Conservation (phyloP, 164 flowering plant genomes). For the Dillenia suffruticosa region DNA sequence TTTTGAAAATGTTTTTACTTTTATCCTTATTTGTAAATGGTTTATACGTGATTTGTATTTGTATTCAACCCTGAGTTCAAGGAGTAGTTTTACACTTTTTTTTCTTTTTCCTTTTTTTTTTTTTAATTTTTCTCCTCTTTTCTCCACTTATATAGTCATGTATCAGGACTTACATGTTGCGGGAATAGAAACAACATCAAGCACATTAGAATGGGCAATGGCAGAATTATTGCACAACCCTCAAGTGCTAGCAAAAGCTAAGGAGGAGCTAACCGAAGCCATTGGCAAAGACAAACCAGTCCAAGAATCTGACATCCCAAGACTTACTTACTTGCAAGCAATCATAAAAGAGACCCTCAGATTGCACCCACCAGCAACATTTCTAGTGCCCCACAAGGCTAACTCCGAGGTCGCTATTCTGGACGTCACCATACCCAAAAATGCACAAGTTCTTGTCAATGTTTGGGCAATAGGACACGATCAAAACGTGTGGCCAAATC, state of each 20-base stretch:
- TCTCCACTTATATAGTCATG: background rate
- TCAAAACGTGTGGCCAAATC: slow-evolving; percentile 8
- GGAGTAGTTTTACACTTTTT: background rate
- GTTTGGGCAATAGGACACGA: slow-evolving; percentile 24
- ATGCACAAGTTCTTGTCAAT: slow-evolving; percentile 16
- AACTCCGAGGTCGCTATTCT: slow-evolving; percentile 7
- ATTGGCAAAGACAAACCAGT: background rate
- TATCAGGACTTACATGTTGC: slow-evolving; percentile 18
- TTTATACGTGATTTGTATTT: no score
- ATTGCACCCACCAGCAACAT: slow-evolving; percentile 16
- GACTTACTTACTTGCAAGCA: slow-evolving; percentile 20
- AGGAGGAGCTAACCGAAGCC: slow-evolving; percentile 3
- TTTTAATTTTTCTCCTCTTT: no score
- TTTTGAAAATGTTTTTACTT: no score
- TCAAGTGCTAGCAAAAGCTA: slow-evolving; percentile 4
- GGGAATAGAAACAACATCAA: slow-evolving; percentile 17
- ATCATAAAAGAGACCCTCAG: slow-evolving; percentile 20
- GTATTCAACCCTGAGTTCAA: no score
- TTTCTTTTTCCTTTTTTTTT: background rate
- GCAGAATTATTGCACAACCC: slow-evolving; percentile 14
- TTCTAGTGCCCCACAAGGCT: slow-evolving; percentile 15
- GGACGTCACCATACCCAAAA: slow-evolving; percentile 11
- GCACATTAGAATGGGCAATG: slow-evolving; percentile 22
- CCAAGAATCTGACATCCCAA: slow-evolving; percentile 9
- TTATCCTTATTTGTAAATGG: no score